These are phyloP conservation scores for Paecilomyces sp. DNA, from an alignment of 2,329 filamentous ascomycete genomes.

Conservation along the genomic window DNA sequence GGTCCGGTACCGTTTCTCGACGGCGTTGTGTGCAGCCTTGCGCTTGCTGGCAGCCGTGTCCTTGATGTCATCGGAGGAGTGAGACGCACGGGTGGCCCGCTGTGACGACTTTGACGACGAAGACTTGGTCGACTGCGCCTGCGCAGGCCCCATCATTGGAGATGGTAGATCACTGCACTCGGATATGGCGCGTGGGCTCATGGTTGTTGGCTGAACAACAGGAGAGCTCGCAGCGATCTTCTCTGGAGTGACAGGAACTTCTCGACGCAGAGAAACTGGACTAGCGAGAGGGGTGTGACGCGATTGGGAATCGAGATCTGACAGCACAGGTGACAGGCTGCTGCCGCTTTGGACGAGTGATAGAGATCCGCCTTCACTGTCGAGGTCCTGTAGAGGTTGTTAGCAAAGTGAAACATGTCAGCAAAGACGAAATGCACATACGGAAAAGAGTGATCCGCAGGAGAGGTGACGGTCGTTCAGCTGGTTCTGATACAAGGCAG, in stretches of 20 bases:
- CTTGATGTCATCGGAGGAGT: neutral
- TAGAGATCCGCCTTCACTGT: neutral
- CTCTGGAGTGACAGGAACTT: neutral
- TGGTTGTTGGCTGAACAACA: neutral
- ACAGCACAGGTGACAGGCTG: neutral
- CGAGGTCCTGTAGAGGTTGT: neutral
- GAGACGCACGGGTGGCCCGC: neutral
- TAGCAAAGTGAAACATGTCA: neutral
- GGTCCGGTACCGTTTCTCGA: slow-evolving; percentile 35
- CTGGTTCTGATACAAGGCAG: neutral
- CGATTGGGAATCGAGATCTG: neutral
- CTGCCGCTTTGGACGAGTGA: neutral
- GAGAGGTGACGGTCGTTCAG: neutral
- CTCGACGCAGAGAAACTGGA: neutral
- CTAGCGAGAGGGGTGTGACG: neutral
- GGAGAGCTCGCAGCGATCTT: neutral
- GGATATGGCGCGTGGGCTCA: neutral
- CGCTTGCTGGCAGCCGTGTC: slow-evolving; percentile 25
- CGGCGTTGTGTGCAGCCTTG: slow-evolving; percentile 32
- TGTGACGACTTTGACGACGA: neutral
- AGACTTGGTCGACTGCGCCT: neutral
- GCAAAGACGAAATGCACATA: neutral
- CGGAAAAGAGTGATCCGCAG: neutral
- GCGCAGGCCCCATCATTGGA: neutral
- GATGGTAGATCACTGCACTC: neutral